Conservation (phyloP, 177 flowering plant species). For the Tripterygium wilfordii region DNA sequence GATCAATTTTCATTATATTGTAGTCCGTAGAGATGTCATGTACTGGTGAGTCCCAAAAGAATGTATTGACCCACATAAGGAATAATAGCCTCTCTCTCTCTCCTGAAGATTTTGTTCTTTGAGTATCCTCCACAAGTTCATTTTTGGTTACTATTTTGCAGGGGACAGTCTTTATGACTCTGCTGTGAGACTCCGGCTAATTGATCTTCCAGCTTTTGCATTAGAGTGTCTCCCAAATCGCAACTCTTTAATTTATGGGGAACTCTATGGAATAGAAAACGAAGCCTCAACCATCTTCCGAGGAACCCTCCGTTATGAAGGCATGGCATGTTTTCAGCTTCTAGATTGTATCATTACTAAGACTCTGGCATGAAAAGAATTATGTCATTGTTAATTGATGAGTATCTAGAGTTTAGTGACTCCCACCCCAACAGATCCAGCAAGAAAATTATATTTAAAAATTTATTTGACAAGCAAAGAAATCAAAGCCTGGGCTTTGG, state of each 20-base stretch:
- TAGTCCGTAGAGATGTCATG: too few species aligned
- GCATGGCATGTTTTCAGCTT: conserved; percentile 23
- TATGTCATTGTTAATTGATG: too few species aligned
- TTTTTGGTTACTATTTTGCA: conserved; percentile 26
- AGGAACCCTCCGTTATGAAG: conserved; percentile 98
- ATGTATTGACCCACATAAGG: too few species aligned
- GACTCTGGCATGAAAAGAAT: too few species aligned
- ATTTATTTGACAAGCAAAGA: too few species aligned
- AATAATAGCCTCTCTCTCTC: too few species aligned
- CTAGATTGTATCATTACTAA: neutral
- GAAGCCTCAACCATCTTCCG: conserved; percentile 95
- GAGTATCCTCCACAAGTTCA: neutral
- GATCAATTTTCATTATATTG: neutral
- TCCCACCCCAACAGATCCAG: too few species aligned
- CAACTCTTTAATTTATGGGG: conserved; percentile 81
- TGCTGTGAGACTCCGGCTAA: conserved; percentile 60
- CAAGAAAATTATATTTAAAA: too few species aligned
- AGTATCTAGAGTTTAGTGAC: neutral
- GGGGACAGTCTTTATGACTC: conserved; percentile 83
- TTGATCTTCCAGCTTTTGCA: conserved; percentile 93
- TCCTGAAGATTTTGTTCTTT: too few species aligned
- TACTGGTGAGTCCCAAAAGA: too few species aligned
- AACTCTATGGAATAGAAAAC: conserved; percentile 63
- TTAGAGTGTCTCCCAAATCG: conserved; percentile 95
- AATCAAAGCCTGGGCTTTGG: too few species aligned